Base-by-base conservation (phyloP, 1,284 basidiomycete species). In the Tremellales sp. region DNA sequence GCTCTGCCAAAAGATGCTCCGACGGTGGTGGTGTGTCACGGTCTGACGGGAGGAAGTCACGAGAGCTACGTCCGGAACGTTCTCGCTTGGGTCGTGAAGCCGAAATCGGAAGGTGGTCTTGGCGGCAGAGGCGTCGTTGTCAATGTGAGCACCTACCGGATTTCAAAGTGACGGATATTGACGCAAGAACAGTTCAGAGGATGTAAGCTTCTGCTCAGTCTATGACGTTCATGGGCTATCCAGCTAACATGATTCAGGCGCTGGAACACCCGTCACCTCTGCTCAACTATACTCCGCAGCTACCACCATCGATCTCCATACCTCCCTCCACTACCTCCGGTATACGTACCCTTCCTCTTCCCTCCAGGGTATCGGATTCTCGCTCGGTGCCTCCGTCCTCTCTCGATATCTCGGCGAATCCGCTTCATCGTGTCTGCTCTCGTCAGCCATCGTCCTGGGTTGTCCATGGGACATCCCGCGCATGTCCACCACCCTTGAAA, bases 381-480 rank as follows among this genome's bases (percentile, higher is more conserved):
- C 90, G 3, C 81, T 99, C 38, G 95, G 94, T 42, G 89, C 92
- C 31, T 89, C 90, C 62, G 85, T 97, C 34, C 74, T 98, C 53
- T 85, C 88, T n/a, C 81, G 89, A 53, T 97, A 95, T 71, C 75
- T 94, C 40, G 91, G 87, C 5, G 85, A 95, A 70, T 86, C 93
- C 65, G 86, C 86, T 8, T 77, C 79, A n/a, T 63, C 75, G 8
- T 86, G 84, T 51, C 81, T 89, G n/a, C 73, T 98, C 16, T 76
- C 76, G 38, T 81, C 85, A 0, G 91, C 81, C 22, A 83, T 86
- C 67, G 82, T 82, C 18, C 74, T 97, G 24, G 92, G 81, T 58
- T 89, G 87, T 71, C 73, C 73, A 6, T 73, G 71, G 72, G 64
- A 73, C 46, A 48, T 72, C 3, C 51, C 58, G 1, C 58, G 54